Evolutionary conservation across 2,329 filamentous ascomycete species (phyloP), one percentile per base, ranked within the genome.

Genomic region (Verticillium zaregamsianum): DNA sequence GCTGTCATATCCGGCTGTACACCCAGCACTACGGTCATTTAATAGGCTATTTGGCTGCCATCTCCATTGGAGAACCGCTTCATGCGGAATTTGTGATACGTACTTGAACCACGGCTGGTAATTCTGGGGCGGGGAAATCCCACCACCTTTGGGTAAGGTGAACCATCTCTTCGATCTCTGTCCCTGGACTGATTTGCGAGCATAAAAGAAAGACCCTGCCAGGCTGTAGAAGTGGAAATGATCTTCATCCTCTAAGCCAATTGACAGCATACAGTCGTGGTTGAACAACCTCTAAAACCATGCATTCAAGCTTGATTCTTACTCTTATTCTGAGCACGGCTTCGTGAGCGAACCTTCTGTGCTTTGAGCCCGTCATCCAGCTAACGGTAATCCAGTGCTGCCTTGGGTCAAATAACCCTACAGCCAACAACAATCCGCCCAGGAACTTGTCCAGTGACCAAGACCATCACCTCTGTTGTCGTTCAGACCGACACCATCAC

Each of bases 401-500:
- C 25, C 20, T 12, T 49, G 15, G 56, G 59, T n/a, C 62, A 63
- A 31, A 52, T 62, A 14, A 63, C 59, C 6, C 28, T 63, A 5
- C 61, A 60, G 1, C 62, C 62, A 5, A 61, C 62, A 2, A 63
- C 59, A 17, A 62, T 63, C 17, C 52, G 61, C 25, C 59, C 54
- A 14, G 45, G 45, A 25, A 52, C 45, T 52, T 52, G 45, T 14
- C n/a, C 45, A 8, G 45, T 52, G 2, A 52, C 45, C 8, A 52
- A 52, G 11, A 52, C 45, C 45, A 52, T 52, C 20, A 52, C 45
- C 8, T 52, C 45, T 5, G 45, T 52, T 14, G 12, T 25, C 6
- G 40, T 32, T 3, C 57, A 31, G 28, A 63, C 54, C 3, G 52
- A 28, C 4, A 60, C 58, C 2, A 17, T 62, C 33, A 60, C 56